Base-by-base conservation (phyloP, 805 yeast genomes). In the Pichia scutulata region DNA sequence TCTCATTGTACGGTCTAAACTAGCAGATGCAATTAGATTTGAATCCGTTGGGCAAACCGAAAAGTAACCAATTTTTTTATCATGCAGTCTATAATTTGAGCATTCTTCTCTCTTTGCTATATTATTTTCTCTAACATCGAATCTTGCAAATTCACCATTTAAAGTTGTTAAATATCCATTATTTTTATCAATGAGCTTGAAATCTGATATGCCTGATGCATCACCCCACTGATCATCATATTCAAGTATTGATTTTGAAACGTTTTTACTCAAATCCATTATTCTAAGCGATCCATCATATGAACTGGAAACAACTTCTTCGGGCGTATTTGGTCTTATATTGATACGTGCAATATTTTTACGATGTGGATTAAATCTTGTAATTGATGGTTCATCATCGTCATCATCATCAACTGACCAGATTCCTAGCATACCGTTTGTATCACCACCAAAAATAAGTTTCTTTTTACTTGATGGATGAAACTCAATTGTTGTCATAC, bases 61-160 rank as follows among this genome's bases (percentile, higher is more conserved):
- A 65, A 93, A 88, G 1, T 95, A 89, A 0, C 98, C 98, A 50
- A 93, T 90, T 63, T 93, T 93, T 62, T 92, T 90, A 60, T 87
- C 95, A 51, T 90, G 88, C 16, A 90, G 65, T 55, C 95, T 72
- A 42, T 75, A 70, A n/a, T 82, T 67, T 6, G 66, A 57, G 6
- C 59, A 52, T 19, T 50, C 52, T 7, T 58, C 46, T 43, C 57
- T 49, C 18, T 46, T 51, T 36, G 60, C 50, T 18, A 33, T 33
- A 33, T 18, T 22, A 18, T 21, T 26, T 26, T 72, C 66, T 55
- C 99, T 71, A 13, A 81, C 48, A 63, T 92, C 98, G 53, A 83
- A 74, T n/a, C 72, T 74, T 21, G 86, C 81, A 63, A 92, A 84
- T 51, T 82, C 82, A 2, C 99, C 99, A 6, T 76, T 72, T 46